These are phyloP conservation scores for Exophiala lecanii-corni DNA, from an alignment of 2,329 filamentous ascomycete genomes.

Conservation along the genomic window DNA sequence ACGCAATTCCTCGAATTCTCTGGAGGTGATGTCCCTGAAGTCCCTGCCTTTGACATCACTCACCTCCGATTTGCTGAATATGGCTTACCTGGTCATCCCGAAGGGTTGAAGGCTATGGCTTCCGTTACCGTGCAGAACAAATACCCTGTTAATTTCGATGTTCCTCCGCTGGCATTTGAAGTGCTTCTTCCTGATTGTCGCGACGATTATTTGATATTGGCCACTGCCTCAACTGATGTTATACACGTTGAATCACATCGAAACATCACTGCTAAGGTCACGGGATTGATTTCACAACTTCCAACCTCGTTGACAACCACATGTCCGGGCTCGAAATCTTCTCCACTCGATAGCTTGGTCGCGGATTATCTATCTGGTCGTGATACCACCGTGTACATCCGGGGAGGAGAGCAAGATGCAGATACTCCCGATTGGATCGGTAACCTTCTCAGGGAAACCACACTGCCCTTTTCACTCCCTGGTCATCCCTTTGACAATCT, in stretches of 20 bases:
- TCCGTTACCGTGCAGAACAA: constrained; percentile 67
- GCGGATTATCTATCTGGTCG: constrained; percentile 76
- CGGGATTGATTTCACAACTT: constrained; percentile 67
- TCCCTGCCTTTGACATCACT: constrained; percentile 79
- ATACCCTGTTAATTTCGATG: constrained; percentile 69
- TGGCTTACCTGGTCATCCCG: constrained; percentile 48
- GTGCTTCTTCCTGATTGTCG: constrained; percentile 80
- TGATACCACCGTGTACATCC: constrained; percentile 74
- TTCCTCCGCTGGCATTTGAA: constrained; percentile 79
- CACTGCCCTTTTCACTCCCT: constrained; percentile 77
- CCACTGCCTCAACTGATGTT: constrained; percentile 64
- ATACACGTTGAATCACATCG: constrained; percentile 65
- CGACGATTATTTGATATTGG: constrained; percentile 67
- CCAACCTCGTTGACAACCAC: constrained; percentile 66
- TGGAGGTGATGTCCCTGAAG: constrained; percentile 62
- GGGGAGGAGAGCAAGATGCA: constrained; percentile 65
- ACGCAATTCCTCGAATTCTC: constrained; percentile 51
- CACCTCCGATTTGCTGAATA: constrained; percentile 75
- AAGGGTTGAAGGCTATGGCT: constrained; percentile 75
- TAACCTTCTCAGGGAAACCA: constrained; percentile 74
- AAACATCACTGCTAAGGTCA: constrained; percentile 64
- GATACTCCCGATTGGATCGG: constrained; percentile 76
- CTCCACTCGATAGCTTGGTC: constrained; percentile 78
- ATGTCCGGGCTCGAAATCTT: constrained; percentile 73
- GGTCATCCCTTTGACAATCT: constrained; percentile 75